phyloP scores from a whole-genome alignment of 2,329 filamentous ascomycete species.

The Lasiodiplodia hormozganensis region DNA sequence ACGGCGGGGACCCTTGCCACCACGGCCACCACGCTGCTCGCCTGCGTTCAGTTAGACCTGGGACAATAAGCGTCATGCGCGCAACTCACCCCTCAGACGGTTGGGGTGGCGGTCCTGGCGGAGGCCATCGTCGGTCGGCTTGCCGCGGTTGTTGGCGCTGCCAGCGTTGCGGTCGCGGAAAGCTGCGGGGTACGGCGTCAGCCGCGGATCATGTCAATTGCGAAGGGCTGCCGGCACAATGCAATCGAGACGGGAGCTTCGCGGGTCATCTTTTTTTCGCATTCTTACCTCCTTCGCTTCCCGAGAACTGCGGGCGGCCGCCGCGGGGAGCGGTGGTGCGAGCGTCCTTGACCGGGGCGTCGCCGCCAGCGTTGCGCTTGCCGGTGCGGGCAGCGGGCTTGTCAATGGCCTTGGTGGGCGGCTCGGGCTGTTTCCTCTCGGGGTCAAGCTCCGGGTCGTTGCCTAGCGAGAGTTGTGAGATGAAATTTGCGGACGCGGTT shows the following conservation, averaged over 20 bases:
- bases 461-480: constrained; percentile 55
- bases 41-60: constrained; percentile 17
- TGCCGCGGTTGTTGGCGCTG: constrained; percentile 80
- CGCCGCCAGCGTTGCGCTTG: constrained; percentile 87
- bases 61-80: constrained; percentile 28
- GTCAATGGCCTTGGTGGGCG: constrained; percentile 87
- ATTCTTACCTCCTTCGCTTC: constrained; percentile 86
- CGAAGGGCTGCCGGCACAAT: neutral
- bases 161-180: constrained; percentile 90
- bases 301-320: constrained; percentile 65
- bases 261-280: neutral
- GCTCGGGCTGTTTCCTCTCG: constrained; percentile 76
- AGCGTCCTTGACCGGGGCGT: constrained; percentile 63
- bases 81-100: constrained; percentile 45
- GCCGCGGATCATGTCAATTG: constrained; percentile 8
- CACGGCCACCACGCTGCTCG: constrained; percentile 58
- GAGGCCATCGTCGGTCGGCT: constrained; percentile 74
- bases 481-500: constrained; percentile 17
- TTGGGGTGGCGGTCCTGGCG: constrained; percentile 54
- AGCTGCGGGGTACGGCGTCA: constrained; percentile 59
- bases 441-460: constrained; percentile 74
- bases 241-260: neutral
- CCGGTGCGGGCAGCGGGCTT: constrained; percentile 77
- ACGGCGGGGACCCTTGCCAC: constrained; percentile 51
- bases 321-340: constrained; percentile 39